Conservation (phyloP, 352 stramenopile species). For the Pythium pyrilobum region DNA sequence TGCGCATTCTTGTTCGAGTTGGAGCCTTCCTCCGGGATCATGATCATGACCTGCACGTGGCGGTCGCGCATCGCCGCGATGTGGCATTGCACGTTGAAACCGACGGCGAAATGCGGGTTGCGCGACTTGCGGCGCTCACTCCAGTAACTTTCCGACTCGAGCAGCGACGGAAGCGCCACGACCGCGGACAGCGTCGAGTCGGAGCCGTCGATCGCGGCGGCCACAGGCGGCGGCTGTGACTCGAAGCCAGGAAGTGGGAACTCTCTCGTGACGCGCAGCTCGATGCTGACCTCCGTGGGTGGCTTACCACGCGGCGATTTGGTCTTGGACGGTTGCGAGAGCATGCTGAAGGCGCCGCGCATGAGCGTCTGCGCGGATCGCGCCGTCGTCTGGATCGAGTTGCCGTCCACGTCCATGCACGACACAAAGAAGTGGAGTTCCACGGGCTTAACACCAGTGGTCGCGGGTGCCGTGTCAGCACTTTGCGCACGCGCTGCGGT, state of each 20-base stretch:
- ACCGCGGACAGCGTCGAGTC: no score
- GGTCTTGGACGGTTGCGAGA: conserved; percentile 35
- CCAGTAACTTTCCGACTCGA: conserved; percentile 62
- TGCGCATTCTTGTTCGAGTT: conserved; percentile 57
- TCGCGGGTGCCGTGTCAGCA: not conserved
- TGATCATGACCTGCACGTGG: conserved; percentile 70
- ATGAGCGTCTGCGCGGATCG: conserved; percentile 70
- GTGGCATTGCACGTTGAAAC: conserved; percentile 55
- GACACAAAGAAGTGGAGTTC: conserved; percentile 70
- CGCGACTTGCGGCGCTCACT: conserved; percentile 60
- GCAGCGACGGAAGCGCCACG: not conserved
- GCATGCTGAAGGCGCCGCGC: conserved; percentile 67
- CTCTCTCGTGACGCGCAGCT: conserved; percentile 56
- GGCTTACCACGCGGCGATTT: conserved; percentile 47
- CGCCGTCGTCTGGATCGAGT: conserved; percentile 32
- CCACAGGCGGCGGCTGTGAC: not conserved
- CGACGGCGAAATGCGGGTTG: conserved; percentile 62
- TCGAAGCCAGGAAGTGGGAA: conserved; percentile 27
- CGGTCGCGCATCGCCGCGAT: conserved; percentile 41
- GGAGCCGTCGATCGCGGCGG: not conserved
- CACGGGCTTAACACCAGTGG: not conserved
- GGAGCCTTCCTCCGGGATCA: conserved; percentile 71
- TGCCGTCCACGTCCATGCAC: conserved; percentile 56
- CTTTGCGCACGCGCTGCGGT: not conserved
- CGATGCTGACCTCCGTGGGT: conserved; percentile 59